Percentiles rank a stretch among this genome's conserved stretches.
phyloP scores from a whole-genome alignment of 768 basidiomycete species.

The Pleurotus djamor region DNA sequence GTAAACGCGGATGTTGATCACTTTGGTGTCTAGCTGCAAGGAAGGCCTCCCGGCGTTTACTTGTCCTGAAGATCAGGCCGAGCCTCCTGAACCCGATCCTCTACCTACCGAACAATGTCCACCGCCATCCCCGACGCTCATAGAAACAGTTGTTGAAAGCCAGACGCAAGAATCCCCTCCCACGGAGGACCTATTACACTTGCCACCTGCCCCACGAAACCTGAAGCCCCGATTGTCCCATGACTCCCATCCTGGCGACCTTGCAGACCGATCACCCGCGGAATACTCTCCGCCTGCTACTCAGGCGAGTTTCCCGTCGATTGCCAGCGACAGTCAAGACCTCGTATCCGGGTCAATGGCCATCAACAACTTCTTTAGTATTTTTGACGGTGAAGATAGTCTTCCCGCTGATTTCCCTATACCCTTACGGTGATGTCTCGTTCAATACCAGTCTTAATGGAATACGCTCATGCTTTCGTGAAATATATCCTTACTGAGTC shows the following conservation, averaged over 20 bases:
- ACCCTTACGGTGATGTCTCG: neutral
- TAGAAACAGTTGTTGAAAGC: no score
- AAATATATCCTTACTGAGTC: neutral
- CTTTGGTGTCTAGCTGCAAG: neutral
- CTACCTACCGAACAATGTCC: no score
- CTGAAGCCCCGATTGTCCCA: no score
- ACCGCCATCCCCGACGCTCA: no score
- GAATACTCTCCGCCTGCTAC: neutral
- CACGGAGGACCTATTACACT: no score
- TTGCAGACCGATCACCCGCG: slow-evolving; percentile 1
- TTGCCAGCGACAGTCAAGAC: neutral
- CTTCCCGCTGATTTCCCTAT: slow-evolving; percentile 32
- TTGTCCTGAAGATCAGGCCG: no score
- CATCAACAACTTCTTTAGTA: slow-evolving; percentile 39
- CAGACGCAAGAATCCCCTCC: no score
- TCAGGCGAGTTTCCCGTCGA: neutral
- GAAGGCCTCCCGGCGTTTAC: no score
- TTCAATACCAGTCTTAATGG: neutral
- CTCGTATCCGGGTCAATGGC: slow-evolving; percentile 29
- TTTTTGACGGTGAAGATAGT: slow-evolving; percentile 38
- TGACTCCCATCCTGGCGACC: slow-evolving; percentile 7
- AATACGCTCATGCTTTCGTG: neutral
- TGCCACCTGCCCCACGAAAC: no score
- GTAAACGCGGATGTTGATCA: neutral
- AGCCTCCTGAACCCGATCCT: no score